phyloP scores from a whole-genome alignment of 2,329 filamentous ascomycete species.

The Trichoderma afroharzianum region DNA sequence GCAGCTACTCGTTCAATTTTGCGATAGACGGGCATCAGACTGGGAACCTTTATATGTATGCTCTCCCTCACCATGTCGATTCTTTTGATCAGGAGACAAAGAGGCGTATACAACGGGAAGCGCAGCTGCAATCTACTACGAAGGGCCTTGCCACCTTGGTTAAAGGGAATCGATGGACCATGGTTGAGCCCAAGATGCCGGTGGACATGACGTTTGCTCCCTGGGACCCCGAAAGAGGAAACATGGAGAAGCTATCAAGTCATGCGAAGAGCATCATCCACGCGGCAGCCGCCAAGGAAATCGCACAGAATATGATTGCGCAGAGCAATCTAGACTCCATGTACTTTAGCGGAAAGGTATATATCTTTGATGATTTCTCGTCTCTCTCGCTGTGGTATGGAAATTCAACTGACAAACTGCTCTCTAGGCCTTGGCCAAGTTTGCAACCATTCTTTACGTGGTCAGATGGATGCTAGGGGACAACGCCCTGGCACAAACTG shows the following conservation, averaged over 20 bases:
- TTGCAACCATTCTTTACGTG: constrained; percentile 65
- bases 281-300: constrained; percentile 64
- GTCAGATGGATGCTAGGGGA: constrained; percentile 62
- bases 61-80: constrained; percentile 77
- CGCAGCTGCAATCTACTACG: constrained; percentile 74
- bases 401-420: neutral
- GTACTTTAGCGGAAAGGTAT: constrained; percentile 85
- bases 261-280: constrained; percentile 58
- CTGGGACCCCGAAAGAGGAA: constrained; percentile 59
- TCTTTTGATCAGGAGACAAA: constrained; percentile 62
- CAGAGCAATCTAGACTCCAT: constrained; percentile 79
- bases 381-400: neutral
- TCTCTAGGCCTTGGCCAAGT: constrained; percentile 66
- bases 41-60: constrained; percentile 73
- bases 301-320: constrained; percentile 69
- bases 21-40: constrained; percentile 62
- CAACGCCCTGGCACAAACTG: constrained; percentile 50
- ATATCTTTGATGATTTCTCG: constrained; percentile 14
- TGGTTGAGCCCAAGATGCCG: constrained; percentile 72
- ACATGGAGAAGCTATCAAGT: constrained; percentile 45
- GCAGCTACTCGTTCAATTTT: constrained; percentile 72
- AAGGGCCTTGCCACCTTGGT: constrained; percentile 78
- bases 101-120: constrained; percentile 48
- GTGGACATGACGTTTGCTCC: constrained; percentile 72
- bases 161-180: constrained; percentile 69